Percentiles rank a stretch among this genome's conserved stretches.
These are phyloP conservation scores for Lactifluus pinguis DNA, from an alignment of 768 basidiomycete species.

Conservation along the genomic window DNA sequence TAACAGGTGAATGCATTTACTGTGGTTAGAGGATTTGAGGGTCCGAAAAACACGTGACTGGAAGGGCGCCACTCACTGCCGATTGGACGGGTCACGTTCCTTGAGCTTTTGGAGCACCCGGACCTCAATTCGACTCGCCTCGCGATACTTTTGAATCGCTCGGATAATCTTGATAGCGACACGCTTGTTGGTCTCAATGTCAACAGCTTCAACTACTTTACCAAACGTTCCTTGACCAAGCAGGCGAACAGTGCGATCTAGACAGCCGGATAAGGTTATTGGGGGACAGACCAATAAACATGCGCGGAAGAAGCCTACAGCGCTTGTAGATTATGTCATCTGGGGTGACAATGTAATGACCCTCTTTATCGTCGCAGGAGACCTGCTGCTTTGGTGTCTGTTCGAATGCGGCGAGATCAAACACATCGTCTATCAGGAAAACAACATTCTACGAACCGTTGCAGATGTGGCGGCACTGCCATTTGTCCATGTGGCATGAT, in stretches of 20 bases:
- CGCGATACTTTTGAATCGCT: slow-evolving; percentile 96
- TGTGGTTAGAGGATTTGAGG: slow-evolving; percentile 29
- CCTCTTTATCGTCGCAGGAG: slow-evolving; percentile 94
- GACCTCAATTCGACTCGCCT: slow-evolving; percentile 97
- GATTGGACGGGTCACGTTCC: slow-evolving; percentile 78
- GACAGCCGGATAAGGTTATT: slow-evolving; percentile 7
- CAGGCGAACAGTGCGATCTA: slow-evolving; percentile 86
- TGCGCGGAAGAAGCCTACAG: slow-evolving; percentile 42
- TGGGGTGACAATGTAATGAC: slow-evolving; percentile 92
- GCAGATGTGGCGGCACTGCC: slow-evolving; percentile 55
- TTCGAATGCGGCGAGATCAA: slow-evolving; percentile 21
- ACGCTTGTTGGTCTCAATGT: slow-evolving; percentile 60
- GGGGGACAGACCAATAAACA: neutral
- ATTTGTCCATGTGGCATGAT: slow-evolving; percentile 59
- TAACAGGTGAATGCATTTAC: slow-evolving; percentile 95
- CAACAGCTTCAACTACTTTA: slow-evolving; percentile 92
- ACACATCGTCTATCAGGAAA: slow-evolving; percentile 24
- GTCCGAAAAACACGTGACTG: slow-evolving; percentile 9
- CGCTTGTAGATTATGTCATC: slow-evolving; percentile 83
- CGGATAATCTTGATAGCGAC: slow-evolving; percentile 99
- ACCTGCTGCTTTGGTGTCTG: slow-evolving; percentile 59
- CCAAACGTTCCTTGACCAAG: slow-evolving; percentile 98
- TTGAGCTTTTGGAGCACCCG: slow-evolving; percentile 88
- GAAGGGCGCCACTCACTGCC: slow-evolving; percentile 53
- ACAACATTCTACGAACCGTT: slow-evolving; percentile 44